Base-by-base conservation (phyloP, 176 grass and related monocot genomes). In the Avena atlantica region DNA sequence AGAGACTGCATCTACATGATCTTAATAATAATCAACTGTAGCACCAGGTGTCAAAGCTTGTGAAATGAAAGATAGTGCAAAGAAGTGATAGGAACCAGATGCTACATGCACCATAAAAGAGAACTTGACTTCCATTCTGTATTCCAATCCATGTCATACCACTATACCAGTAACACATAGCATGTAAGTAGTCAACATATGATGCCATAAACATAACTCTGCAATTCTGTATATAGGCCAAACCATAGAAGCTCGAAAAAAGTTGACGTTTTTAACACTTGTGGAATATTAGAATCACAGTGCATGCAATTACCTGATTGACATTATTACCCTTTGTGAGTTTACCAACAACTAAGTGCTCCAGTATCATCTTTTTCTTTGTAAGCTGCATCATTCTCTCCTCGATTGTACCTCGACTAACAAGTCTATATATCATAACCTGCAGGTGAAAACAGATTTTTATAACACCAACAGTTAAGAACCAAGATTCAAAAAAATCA, bases 361-460 rank as follows among this genome's bases (percentile, higher is more conserved):
- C 97, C 78, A 99, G 78, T 77, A 99, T 83, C 92, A 97, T 99
- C 86, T 99, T 99, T 86, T 99, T 99, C 86, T 97, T 97, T 50
- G 97, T 97, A 86, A 99, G 90, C 53, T 99, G 94, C 97, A 99
- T 99, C 97, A 99, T 99, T 67, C 97, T 85, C 85, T 99, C 97
- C 92, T 99, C 97, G 70, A 99, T 99, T 73, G 97, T 99, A 81
- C 94, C 97, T 69, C 97, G 90, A 87, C 92, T 99, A 76, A 99
- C 92, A 86, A 99, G 92, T 88, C 97, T 96, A 88, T 99, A 99
- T 94, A 99, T 99, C 97, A 99, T 97, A 62, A 99, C 97, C 97
- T 99, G 78, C 74, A 97, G 70, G 79, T 55, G 44, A 85, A 78
- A 91, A 82, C 15, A 87, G 58, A 53, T 40, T 36, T 42, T 74